Percentiles rank a stretch among this genome's conserved stretches.
Evolutionary conservation across 129 eudicot genomes (phyloP).

Genomic region (Flaveria ramosissima): DNA sequence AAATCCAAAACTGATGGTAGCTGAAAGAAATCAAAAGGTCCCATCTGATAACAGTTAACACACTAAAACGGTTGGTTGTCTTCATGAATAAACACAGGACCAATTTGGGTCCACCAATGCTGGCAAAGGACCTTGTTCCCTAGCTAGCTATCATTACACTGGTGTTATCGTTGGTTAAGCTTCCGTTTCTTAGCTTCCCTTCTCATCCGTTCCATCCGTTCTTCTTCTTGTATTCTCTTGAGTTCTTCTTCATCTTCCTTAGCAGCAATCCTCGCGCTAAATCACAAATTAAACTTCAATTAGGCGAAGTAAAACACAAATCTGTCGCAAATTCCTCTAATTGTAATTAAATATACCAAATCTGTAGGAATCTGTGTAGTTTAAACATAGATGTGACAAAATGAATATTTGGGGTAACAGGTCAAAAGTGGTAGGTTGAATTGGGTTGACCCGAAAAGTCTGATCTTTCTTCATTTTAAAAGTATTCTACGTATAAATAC

Average conservation of each 20-base stretch:
- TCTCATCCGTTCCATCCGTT: conserved; percentile 22
- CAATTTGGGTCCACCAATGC: conserved; percentile 20
- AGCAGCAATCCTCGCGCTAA: conserved; percentile 67
- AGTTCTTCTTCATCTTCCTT: conserved; percentile 81
- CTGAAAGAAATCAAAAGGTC: conserved; percentile 4
- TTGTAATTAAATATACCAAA: no score
- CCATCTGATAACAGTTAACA: conserved; percentile 5
- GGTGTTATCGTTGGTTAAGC: conserved; percentile 10
- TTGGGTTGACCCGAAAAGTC: background rate
- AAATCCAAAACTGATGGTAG: background rate
- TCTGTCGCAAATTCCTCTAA: background rate
- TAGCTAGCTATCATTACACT: background rate
- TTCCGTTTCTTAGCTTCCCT: conserved; percentile 7
- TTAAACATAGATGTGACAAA: background rate
- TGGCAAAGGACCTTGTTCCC: background rate
- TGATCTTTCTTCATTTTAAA: background rate
- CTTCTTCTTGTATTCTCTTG: conserved; percentile 66
- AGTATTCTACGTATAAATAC: background rate
- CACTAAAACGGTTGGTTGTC: conserved; percentile 1
- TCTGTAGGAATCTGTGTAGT: no score
- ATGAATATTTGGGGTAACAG: background rate
- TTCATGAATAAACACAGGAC: conserved; percentile 14
- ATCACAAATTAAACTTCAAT: conserved; percentile 23
- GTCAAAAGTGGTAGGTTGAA: background rate
- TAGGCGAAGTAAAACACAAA: background rate